Percentiles rank a stretch among this genome's conserved stretches.
Conservation (phyloP, 2,329 filamentous ascomycete genomes). For the Fusarium sp. region DNA sequence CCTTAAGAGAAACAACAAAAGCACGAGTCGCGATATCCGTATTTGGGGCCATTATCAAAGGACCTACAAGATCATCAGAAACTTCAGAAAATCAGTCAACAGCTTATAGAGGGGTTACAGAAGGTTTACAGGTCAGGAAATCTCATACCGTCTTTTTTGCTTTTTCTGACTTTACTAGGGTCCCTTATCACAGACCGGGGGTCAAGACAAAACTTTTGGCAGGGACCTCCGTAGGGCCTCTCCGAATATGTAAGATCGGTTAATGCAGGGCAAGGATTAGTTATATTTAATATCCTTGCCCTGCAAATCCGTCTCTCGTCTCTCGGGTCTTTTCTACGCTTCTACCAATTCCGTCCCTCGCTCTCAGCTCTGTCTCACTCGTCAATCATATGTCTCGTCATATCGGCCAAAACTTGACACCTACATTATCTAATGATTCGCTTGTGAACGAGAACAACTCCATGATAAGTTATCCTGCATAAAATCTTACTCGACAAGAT, state of each 20-base stretch:
- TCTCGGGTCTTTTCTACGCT: not conserved
- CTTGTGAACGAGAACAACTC: not conserved
- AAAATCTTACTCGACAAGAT: slow-evolving; percentile 1
- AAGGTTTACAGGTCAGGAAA: no score
- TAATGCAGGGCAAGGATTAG: slow-evolving; percentile 14
- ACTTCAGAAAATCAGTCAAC: no score
- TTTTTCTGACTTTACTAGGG: no score
- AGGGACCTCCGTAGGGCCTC: no score
- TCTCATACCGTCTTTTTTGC: no score
- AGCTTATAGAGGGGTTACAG: no score
- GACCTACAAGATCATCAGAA: no score
- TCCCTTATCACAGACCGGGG: no score
- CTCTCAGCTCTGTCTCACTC: slow-evolving; percentile 1
- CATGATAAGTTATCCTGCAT: not conserved
- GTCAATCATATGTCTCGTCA: not conserved
- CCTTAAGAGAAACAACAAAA: no score
- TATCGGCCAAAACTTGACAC: not conserved
- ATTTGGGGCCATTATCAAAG: no score
- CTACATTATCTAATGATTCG: not conserved
- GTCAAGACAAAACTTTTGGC: no score
- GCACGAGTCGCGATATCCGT: no score
- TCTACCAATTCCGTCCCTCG: not conserved
- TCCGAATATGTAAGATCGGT: slow-evolving; percentile 8
- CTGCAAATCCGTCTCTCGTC: not conserved
- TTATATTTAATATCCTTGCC: not conserved